Conservation (phyloP, 129 eudicot species). For the Deinandra increscens region DNA sequence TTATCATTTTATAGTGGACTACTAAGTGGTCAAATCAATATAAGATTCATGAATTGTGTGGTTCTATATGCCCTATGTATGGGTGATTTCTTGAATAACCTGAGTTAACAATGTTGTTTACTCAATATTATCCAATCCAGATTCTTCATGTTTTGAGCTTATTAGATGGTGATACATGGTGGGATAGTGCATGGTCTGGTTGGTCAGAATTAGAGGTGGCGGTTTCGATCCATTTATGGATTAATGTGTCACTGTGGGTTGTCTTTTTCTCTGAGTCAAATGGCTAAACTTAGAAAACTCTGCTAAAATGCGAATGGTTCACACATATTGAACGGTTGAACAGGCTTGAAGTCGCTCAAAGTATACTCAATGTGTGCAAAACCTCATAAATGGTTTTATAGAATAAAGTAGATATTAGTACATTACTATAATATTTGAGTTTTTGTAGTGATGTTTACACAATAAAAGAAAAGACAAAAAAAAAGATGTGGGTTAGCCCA, state of each 20-base stretch:
- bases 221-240: neutral
- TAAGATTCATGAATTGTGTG: neutral
- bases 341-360: neutral
- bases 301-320: neutral
- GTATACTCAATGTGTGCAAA: neutral
- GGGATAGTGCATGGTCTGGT: slow-evolving; percentile 2
- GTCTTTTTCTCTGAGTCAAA: neutral
- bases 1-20: neutral
- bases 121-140: neutral
- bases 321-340: neutral
- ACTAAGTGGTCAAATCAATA: neutral
- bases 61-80: neutral
- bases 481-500: neutral
- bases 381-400: neutral
- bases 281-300: neutral
- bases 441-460: neutral
- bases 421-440: neutral
- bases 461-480: neutral
- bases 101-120: neutral
- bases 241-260: neutral
- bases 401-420: neutral
- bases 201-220: neutral
- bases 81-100: neutral
- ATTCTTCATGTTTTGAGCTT: neutral
- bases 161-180: neutral